Base-by-base conservation (phyloP, 768 basidiomycete genomes). In the Infundibulicybe gibba region DNA sequence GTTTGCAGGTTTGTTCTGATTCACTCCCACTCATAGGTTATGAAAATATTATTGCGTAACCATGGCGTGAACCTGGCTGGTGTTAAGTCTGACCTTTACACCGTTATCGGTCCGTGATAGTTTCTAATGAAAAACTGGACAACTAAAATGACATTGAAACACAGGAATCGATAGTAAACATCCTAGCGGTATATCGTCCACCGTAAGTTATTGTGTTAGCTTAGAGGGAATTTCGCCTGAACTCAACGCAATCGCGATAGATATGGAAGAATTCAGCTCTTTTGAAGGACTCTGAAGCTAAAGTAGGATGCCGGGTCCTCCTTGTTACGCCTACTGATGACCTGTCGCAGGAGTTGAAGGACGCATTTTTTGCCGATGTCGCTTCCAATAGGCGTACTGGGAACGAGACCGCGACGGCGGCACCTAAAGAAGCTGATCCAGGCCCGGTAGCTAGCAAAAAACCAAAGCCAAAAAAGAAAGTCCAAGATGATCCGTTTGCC, bases 91-190 rank as follows among this genome's bases (percentile, higher is more conserved):
- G 69, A 88, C 58, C 55, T 90, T 40, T 88, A 88, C 55, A 87
- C 87, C 2, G 38, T 51, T 0, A 75, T 85, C 49, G 81, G 83
- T 81, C 56, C 33, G 61, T 49, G 5, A 25, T 25, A 8, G 8
- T 25, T 25, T 25, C 8, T 25, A 25, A 25, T 25, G 25, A n/a
- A n/a, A n/a, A n/a, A n/a, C 25, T 25, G 25, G 8, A 8, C 8
- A 8, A 25, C 3, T 25, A 25, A 25, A 8, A 25, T 25, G 8
- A 25, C 25, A 4, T 25, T 40, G 11, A 2, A n/a, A 4, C 17
- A 19, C 32, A 81, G 85, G 83, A 1, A 66, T 90, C 47, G 84
- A 88, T 53, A 87, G 85, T 62, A 90, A 90, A 57, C 87, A 89
- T 58, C 61, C 81, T 0, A 87, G 85, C 57, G 83, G 86, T 6